Evolutionary conservation across 2,329 filamentous ascomycete species (phyloP).

Genomic region (Penicillium sp.): DNA sequence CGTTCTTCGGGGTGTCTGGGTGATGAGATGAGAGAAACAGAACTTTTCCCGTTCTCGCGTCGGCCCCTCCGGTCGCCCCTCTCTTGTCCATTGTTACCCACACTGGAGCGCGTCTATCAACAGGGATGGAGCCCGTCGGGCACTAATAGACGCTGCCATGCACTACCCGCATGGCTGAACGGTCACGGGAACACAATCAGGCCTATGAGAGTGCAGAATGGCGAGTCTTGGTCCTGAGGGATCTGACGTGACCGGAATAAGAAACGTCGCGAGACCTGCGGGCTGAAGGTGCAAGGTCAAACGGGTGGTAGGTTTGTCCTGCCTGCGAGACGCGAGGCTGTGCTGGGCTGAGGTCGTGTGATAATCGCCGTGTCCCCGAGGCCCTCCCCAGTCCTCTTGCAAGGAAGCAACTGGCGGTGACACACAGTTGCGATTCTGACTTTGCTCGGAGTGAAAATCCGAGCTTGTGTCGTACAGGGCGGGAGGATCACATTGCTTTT

Average conservation of each 20-base stretch:
- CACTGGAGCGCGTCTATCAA: slow-evolving; percentile 34
- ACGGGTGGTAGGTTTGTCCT: background rate
- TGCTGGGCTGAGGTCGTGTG: slow-evolving; percentile 5
- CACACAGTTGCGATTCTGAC: slow-evolving; percentile 20
- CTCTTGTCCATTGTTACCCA: slow-evolving; percentile 19
- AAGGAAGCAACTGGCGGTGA: slow-evolving; percentile 16
- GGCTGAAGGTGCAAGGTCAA: background rate
- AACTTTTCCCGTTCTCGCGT: background rate
- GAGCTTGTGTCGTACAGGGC: slow-evolving; percentile 15
- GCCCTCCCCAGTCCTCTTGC: slow-evolving; percentile 1
- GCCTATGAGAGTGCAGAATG: slow-evolving; percentile 16
- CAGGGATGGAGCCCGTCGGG: slow-evolving; percentile 31
- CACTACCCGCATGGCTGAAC: slow-evolving; percentile 31
- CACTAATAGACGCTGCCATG: slow-evolving; percentile 36
- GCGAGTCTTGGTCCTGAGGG: background rate
- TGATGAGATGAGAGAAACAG: background rate
- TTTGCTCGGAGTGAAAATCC: slow-evolving; percentile 14
- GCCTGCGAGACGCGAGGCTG: slow-evolving; percentile 1
- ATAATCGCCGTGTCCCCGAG: slow-evolving; percentile 14
- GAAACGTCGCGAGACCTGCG: background rate
- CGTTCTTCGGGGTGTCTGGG: background rate
- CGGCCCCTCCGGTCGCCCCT: background rate
- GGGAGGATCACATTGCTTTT: slow-evolving; percentile 25
- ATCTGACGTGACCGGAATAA: slow-evolving; percentile 16
- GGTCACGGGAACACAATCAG: slow-evolving; percentile 31